Base-by-base conservation (phyloP, 331 rosid genomes). In the Quercus lobata region DNA sequence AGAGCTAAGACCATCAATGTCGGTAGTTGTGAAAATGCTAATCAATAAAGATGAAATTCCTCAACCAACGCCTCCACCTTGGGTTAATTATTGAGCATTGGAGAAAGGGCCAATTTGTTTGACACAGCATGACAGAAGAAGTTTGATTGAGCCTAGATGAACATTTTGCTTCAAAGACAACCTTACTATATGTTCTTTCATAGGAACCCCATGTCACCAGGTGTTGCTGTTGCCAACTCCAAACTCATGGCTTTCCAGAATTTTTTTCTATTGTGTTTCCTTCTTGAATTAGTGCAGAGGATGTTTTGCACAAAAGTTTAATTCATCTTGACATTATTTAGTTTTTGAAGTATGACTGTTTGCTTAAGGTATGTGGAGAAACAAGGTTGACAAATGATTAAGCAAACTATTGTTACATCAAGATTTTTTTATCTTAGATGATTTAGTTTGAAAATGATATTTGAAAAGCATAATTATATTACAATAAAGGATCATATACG, bases 11-110 rank as follows among this genome's bases (percentile, higher is more conserved):
- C 97, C 96, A 44, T 77, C 89, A 22, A 92, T 92, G 96, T 82
- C 96, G 22, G 71, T 21, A 56, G 92, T 90, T 65, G 92, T 90
- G 62, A 75, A 88, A 81, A 86, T 88, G 93, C 72, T 89, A 29
- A 79, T 57, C 2, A 79, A 56, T 62, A 79, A 77, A 69, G 77
- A 77, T 12, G 89, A 88, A 78, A 79, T 90, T 77, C 81, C 90
- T 75, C 80, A 37, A 87, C 96, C 96, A 55, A 86, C 90, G 29
- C 96, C 88, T 16, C 97, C 95, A 0, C 97, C 93, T 12, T 89
- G 82, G 79, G 81, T 92, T 29, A 80, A 73, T 65, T 63, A 41
- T 41, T 87, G 9, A 55, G 70, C 41, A 82, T 79, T 70, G 80
- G 73, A 66, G 86, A 82, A 66, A 74, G 66, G 72, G 78, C 83